Base-by-base conservation (phyloP, 805 yeast genomes). In the Teunomyces atbi region DNA sequence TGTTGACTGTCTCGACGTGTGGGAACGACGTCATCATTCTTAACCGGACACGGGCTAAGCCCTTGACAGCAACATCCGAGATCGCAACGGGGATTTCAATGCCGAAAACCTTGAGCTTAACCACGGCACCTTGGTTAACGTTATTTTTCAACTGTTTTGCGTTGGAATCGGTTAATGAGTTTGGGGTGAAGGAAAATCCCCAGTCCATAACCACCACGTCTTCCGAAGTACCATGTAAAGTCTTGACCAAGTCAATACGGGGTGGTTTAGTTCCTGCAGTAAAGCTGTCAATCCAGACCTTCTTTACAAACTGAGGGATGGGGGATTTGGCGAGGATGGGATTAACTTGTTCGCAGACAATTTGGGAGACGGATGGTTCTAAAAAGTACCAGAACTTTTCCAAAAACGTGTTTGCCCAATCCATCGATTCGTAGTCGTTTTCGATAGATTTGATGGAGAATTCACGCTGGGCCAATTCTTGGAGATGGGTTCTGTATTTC, bases 151-250 rank as follows among this genome's bases (percentile, higher is more conserved):
- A 64, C 66, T 94, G 97, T 59, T 92, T 88, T 21, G 83, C 82
- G 45, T 89, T 89, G 56, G 89, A 72, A 65, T 94, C 99, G 35
- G 86, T 85, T 42, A 81, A 66, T 33, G 90, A 86, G 66, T 89
- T 89, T n/a, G 99, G 99, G 21, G 89, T 86, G 71, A 91, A 89
- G 1, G 97, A 87, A 37, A 86, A 79, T 35, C 83, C 86, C 97
- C 97, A 92, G 67, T 94, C 99, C 97, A 94, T 94, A 44, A 95
- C 97, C 8, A 92, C 95, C 44, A 94, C 85, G 60, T 92, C 97
- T 51, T 86, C 86, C 26, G 82, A 84, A n/a, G 97, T 92, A 52
- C 92, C 88, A 41, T 84, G 87, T 59, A 90, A 80, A 2, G 97
- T 88, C 62, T 94, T 88, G 15, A 92, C 97, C 52, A 76, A 76